These are phyloP conservation scores for Lithohypha guttulata DNA, from an alignment of 2,329 filamentous ascomycete genomes.

Conservation along the genomic window DNA sequence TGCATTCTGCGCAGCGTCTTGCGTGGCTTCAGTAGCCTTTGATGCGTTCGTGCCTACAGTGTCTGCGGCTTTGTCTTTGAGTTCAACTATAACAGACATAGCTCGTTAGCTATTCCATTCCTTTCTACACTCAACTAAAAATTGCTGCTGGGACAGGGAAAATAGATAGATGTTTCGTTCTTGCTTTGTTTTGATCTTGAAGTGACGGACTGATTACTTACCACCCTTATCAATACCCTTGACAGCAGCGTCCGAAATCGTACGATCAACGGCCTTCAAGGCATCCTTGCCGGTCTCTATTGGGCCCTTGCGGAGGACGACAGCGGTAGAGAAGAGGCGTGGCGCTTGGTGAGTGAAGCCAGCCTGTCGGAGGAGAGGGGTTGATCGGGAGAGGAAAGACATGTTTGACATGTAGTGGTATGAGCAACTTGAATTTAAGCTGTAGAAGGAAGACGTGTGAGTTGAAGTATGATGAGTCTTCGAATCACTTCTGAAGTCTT, in stretches of 20 bases:
- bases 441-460: no score
- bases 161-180: no score
- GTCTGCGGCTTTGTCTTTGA: slow-evolving; percentile 35
- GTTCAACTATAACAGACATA: slow-evolving; percentile 43
- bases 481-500: background rate
- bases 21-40: slow-evolving; percentile 38
- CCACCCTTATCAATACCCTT: slow-evolving; percentile 53
- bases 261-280: slow-evolving; percentile 46
- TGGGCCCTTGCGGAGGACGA: slow-evolving; percentile 38
- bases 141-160: no score
- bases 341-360: slow-evolving; percentile 14
- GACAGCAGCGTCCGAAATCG: slow-evolving; percentile 45
- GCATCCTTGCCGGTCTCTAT: slow-evolving; percentile 48
- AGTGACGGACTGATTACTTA: slow-evolving; percentile 41
- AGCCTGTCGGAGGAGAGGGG: slow-evolving; percentile 22
- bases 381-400: slow-evolving; percentile 28
- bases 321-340: slow-evolving; percentile 42
- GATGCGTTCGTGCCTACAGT: slow-evolving; percentile 32
- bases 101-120: slow-evolving; percentile 4
- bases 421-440: no score
- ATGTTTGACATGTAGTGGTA: no score
- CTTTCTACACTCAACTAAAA: background rate
- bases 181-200: no score
- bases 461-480: background rate
- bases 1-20: slow-evolving; percentile 29